Base-by-base conservation (phyloP, 352 stramenopile species). In the Phytopythium litorale region DNA sequence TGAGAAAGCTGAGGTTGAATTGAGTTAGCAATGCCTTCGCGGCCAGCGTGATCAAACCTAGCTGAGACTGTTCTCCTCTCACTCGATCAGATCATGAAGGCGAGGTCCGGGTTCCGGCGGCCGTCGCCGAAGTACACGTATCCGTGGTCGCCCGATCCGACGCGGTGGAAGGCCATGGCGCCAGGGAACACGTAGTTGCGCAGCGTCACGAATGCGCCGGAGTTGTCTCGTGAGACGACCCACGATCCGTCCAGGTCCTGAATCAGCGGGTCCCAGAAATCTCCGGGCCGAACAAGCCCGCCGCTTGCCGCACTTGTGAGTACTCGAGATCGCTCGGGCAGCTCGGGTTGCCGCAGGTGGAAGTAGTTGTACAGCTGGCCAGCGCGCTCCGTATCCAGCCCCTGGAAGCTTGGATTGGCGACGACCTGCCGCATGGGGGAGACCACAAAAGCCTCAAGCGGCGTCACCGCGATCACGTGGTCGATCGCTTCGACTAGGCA, bases 101-200 rank as follows among this genome's bases (percentile, higher is more conserved):
- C 81, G 37, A 89, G 75, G 65, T 89, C 78, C 0, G 75, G 76
- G 60, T 92, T 93, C 70, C 84, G 87, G 43, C 79, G 73, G 18
- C 84, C 84, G 59, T 92, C 81, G 32, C 84, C 84, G 63, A 93
- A 89, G 75, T 93, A 93, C 28, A 88, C 84, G 19, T 57, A 84
- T 13, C 84, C 84, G 52, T 86, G 83, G 30, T 72, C 67, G 4
- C 65, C 21, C 33, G 79, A 81, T 54, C 83, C 70, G 6, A 79
- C 78, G 48, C 75, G 70, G 59, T 93, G 84, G 56, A 91, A 93
- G 43, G 71, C 76, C 30, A 91, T 78, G 3, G 79, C 63, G 12
- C 84, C 84, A 1, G 84, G 84, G 54, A 84, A 92, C 23, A 73
- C 37, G 38, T 79, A 84, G 68, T 87, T 89, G 52, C 79, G 80